phyloP scores from a whole-genome alignment of 176 grass and related monocot species.

The Avena eriantha region DNA sequence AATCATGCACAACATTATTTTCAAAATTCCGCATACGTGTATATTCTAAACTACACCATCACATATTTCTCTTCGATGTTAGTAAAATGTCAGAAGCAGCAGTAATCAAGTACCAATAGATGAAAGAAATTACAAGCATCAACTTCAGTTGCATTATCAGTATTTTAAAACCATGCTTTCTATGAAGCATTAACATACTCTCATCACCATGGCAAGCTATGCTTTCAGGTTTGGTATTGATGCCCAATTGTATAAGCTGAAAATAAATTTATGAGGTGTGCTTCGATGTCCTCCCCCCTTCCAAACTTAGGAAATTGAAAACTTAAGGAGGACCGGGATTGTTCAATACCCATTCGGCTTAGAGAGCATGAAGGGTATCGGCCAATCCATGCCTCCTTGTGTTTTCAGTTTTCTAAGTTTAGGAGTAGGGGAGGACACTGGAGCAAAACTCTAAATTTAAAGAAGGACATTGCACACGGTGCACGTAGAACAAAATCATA shows the following conservation, averaged over 20 bases:
- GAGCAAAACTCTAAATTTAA: background rate
- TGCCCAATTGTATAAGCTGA: background rate
- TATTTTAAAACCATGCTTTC: background rate
- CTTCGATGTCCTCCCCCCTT: too few species aligned
- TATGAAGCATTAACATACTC: background rate
- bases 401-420: too few species aligned
- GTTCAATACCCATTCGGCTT: too few species aligned
- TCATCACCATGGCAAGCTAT: constrained; percentile 2
- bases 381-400: too few species aligned
- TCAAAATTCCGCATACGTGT: background rate
- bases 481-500: background rate
- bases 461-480: background rate
- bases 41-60: background rate
- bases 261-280: background rate
- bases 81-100: background rate
- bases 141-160: constrained; percentile 1
- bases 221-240: background rate
- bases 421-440: too few species aligned
- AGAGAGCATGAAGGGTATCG: too few species aligned
- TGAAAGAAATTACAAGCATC: background rate
- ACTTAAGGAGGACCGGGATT: too few species aligned
- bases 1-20: background rate
- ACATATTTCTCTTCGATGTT: background rate
- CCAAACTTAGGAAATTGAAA: too few species aligned
- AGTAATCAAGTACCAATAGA: constrained; percentile 4